A percentile compares a stretch with the other conserved stretches of the same genome.
These are phyloP conservation scores for Mesembryanthemum crystallinum DNA, from an alignment of 148 eudicot genomes.

Conservation along the genomic window DNA sequence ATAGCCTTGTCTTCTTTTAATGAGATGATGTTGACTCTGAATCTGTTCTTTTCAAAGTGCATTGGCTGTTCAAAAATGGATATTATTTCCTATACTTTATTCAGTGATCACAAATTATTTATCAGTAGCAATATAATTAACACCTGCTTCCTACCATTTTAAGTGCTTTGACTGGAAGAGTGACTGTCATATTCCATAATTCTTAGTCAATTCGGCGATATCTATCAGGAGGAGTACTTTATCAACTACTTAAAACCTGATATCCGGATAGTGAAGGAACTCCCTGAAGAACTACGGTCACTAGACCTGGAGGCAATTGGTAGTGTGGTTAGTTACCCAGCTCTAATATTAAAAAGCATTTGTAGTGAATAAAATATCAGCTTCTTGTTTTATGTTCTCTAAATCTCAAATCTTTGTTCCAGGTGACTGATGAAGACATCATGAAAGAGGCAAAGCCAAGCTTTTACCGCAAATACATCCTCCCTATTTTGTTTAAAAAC, in stretches of 20 bases:
- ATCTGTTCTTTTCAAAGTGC: background rate
- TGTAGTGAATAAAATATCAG: conserved; percentile 2
- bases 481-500: conserved; percentile 71
- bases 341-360: conserved; percentile 8
- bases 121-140: conserved; percentile 13
- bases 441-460: conserved; percentile 97
- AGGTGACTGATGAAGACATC: conserved; percentile 86
- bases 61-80: background rate
- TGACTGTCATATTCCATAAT: conserved; percentile 62
- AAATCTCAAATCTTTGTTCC: conserved; percentile 20
- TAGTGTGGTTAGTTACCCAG: conserved; percentile 71
- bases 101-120: background rate
- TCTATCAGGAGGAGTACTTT: conserved; percentile 97
- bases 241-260: conserved; percentile 86
- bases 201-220: conserved; percentile 97
- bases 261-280: conserved; percentile 79
- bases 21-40: background rate
- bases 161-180: conserved; percentile 40
- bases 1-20: background rate
- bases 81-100: background rate
- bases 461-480: conserved; percentile 72
- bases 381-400: conserved; percentile 17
- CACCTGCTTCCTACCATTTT: conserved; percentile 18
- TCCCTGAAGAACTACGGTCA: conserved; percentile 73
- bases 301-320: conserved; percentile 89